Evolutionary conservation across 208 protist species (phyloP), one percentile per base, ranked within the genome.

Genomic region (Crithidia mellificae): DNA sequence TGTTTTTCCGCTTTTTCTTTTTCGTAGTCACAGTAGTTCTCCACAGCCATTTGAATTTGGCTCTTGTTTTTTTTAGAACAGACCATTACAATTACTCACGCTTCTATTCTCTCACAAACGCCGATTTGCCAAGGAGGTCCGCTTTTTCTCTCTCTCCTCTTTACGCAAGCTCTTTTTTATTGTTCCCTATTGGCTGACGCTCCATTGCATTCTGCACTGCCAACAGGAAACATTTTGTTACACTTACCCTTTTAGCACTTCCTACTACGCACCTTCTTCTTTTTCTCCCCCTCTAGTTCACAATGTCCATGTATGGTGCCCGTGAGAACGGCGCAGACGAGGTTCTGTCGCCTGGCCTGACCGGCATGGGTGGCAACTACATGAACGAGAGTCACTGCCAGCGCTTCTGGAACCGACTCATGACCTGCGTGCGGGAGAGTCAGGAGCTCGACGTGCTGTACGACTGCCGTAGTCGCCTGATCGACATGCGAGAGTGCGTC

Each of bases 371-470:
- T 15, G 55, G 71, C 57, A 91, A 80, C 69, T 88, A 88, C 72
- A 51, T 78, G 1, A 81, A 79, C 46, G 90, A 95, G 73, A 84
- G 75, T 58, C 84, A 85, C 74, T 95, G 90, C 66, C 80, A 89
- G 27, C 84, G 90, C 53, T 93, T 93, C 63, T 95, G 84, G 81
- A 77, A 84, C 44, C 83, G 90, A 0, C 69, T 93, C 51, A 91
- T 91, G 84, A 92, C 77, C 4, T 95, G 90, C 55, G 61, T 95
- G 27, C 82, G 90, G 0, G 90, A 95, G 62, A 93, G 87, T 64
- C 84, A 93, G 67, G 86, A 92, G 73, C 67, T 92, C 15, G 90
- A 95, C 66, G 90, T 95, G 17, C 71, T 93, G 32, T 95, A 93
- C 70, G 90, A 95, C 72, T 95, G 90, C 74, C 87, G 90, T 27